Conservation (phyloP, 2,329 filamentous ascomycete genomes). For the Teratosphaeria pseudoeucalypti region DNA sequence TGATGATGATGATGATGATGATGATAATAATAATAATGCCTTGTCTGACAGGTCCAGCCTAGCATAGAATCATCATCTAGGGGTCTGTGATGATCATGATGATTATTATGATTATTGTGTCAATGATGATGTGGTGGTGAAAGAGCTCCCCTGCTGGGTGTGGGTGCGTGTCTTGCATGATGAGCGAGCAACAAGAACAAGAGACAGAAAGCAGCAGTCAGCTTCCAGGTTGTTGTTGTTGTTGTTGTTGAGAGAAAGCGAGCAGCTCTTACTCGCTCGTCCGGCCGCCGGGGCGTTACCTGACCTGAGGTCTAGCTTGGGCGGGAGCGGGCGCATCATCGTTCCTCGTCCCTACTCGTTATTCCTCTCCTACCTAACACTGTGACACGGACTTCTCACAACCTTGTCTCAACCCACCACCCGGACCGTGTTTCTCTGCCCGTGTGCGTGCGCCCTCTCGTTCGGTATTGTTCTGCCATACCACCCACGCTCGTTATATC, state of each 20-base stretch:
- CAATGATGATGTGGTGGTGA: not conserved
- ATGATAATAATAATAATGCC: not conserved
- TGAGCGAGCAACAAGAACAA: too few species aligned
- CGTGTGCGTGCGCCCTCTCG: not conserved
- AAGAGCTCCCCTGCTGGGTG: not conserved
- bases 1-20: too few species aligned
- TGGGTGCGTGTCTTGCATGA: not conserved
- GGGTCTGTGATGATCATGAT: too few species aligned
- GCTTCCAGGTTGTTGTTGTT: too few species aligned
- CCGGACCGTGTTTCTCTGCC: not conserved
- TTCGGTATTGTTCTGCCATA: not conserved
- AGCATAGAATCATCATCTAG: not conserved
- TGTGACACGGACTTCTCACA: not conserved
- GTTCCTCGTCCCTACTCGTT: not conserved
- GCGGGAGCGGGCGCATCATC: not conserved
- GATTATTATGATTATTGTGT: too few species aligned
- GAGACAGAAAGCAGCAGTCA: too few species aligned
- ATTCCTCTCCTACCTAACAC: not conserved
- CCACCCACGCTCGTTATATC: not conserved
- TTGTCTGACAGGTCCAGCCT: not conserved
- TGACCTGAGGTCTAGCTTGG: not conserved
- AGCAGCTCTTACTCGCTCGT: too few species aligned
- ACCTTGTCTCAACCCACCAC: not conserved
- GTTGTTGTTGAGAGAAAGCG: not conserved
- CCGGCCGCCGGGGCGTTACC: not conserved